Conservation (phyloP, 2,329 filamentous ascomycete genomes). For the Colletotrichum noveboracense region DNA sequence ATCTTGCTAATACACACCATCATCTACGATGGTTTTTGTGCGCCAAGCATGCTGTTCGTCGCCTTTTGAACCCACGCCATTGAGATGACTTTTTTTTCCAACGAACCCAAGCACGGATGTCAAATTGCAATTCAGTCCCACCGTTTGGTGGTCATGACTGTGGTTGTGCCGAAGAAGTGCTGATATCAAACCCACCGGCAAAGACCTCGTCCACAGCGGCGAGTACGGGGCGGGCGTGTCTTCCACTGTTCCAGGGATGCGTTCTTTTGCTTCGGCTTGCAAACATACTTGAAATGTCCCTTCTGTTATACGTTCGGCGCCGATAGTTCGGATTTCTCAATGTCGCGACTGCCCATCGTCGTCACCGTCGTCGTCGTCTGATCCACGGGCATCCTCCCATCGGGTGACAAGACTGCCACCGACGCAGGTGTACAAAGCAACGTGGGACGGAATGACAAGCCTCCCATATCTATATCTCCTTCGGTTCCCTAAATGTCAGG, state of each 20-base stretch:
- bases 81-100: background rate
- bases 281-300: constrained; percentile 13
- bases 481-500: background rate
- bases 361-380: background rate
- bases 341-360: background rate
- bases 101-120: constrained; percentile 84
- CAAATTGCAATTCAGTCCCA: constrained; percentile 94
- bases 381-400: background rate
- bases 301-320: background rate
- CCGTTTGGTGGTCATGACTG: constrained; percentile 69
- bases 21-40: constrained; percentile 17
- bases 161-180: constrained; percentile 99
- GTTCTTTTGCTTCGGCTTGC: constrained; percentile 23
- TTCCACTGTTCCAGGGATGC: constrained; percentile 13
- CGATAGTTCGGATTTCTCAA: background rate
- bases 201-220: constrained; percentile 25
- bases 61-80: background rate
- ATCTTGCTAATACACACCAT: constrained; percentile 23
- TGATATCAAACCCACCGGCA: constrained; percentile 67
- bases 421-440: background rate
- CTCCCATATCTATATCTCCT: background rate
- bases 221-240: constrained; percentile 24
- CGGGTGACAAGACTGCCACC: background rate
- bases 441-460: background rate
- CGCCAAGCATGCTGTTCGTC: background rate